A percentile compares a stretch with the other conserved stretches of the same genome.
These are phyloP conservation scores for Neonectria punicea DNA, from an alignment of 2,329 filamentous ascomycete genomes.

Conservation along the genomic window DNA sequence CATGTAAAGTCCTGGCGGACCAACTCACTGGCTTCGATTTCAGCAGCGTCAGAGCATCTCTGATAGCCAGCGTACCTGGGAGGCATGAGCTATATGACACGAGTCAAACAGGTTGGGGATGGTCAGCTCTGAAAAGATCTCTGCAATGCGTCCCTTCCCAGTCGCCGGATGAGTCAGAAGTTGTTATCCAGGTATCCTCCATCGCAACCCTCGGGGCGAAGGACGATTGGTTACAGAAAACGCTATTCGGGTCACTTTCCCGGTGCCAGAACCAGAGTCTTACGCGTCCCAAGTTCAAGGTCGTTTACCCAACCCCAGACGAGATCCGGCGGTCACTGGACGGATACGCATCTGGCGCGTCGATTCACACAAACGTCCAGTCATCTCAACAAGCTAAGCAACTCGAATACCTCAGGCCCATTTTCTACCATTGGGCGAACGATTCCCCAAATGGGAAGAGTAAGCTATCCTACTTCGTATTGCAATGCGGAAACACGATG, in stretches of 20 bases:
- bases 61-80: conserved; percentile 84
- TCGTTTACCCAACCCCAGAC: conserved; percentile 83
- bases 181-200: conserved; percentile 78
- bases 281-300: conserved; percentile 64
- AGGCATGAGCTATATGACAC: conserved; percentile 63
- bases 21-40: conserved; percentile 76
- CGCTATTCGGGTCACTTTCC: conserved; percentile 65
- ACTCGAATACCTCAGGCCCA: conserved; percentile 74
- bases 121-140: conserved; percentile 72
- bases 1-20: conserved; percentile 65
- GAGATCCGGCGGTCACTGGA: conserved; percentile 82
- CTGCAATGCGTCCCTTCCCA: conserved; percentile 64
- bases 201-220: conserved; percentile 80
- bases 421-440: conserved; percentile 81
- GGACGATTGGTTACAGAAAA: conserved; percentile 77
- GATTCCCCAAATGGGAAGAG: conserved; percentile 56
- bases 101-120: conserved; percentile 76
- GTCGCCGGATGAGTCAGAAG: conserved; percentile 52
- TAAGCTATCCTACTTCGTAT: conserved; percentile 28
- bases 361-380: conserved; percentile 84
- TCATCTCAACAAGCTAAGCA: conserved; percentile 78
- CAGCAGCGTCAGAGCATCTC: conserved; percentile 70
- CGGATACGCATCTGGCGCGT: conserved; percentile 80
- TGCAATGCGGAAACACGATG: not conserved
- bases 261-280: conserved; percentile 41